phyloP scores from a whole-genome alignment of 768 basidiomycete species.

The Boletus speciosus region DNA sequence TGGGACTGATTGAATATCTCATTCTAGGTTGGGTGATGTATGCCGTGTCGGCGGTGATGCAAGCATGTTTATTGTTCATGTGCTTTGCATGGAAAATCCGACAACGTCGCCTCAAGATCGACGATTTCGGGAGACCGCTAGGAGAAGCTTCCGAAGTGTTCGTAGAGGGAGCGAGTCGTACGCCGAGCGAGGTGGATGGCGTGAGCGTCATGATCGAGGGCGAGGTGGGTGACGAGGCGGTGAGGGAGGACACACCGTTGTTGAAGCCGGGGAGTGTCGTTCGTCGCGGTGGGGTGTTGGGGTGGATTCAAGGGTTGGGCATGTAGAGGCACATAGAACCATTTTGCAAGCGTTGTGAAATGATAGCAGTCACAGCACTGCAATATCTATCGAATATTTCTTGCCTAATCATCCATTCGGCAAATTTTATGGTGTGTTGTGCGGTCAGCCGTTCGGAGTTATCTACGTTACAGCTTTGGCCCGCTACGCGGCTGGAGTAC shows the following conservation, averaged over 20 bases:
- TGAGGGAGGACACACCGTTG: slow-evolving; percentile 21
- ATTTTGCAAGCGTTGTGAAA: no score
- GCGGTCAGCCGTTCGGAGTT: no score
- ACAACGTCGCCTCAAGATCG: slow-evolving; percentile 69
- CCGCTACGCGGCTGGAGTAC: neutral
- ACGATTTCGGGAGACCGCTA: slow-evolving; percentile 81
- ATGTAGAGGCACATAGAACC: slow-evolving; percentile 4
- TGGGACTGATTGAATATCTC: neutral
- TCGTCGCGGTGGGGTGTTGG: slow-evolving; percentile 19
- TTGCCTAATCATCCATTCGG: neutral
- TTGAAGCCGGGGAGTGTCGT: slow-evolving; percentile 22
- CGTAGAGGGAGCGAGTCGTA: neutral
- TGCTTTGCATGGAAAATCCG: slow-evolving; percentile 84
- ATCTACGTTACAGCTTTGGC: slow-evolving; percentile 19
- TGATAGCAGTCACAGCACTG: neutral
- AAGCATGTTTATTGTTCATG: slow-evolving; percentile 76
- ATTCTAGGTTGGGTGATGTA: slow-evolving; percentile 73
- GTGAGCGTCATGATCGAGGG: slow-evolving; percentile 24
- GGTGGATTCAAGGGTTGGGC: slow-evolving; percentile 22
- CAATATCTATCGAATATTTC: neutral
- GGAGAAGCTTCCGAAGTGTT: neutral
- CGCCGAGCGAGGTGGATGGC: slow-evolving; percentile 1
- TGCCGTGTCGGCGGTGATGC: slow-evolving; percentile 80
- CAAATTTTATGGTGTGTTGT: no score
- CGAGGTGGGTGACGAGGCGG: slow-evolving; percentile 2